Evolutionary conservation across 2,329 filamentous ascomycete genomes (phyloP).

Genomic region (Pseudogymnoascus sp.): DNA sequence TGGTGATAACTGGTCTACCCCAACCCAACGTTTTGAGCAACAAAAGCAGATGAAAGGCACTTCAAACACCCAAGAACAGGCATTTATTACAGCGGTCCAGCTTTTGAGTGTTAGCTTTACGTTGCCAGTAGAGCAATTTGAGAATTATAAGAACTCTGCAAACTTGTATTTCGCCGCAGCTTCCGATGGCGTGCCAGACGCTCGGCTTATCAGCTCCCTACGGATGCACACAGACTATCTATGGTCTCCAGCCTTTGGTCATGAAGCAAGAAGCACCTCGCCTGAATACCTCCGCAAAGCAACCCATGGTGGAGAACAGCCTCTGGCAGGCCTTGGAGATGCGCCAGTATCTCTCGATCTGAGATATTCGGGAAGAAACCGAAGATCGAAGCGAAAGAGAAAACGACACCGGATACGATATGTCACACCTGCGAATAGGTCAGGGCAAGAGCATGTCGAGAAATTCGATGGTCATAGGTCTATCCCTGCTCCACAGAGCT

Average conservation of each 20-base stretch:
- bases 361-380: not conserved
- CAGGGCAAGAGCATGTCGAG: not conserved
- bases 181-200: conserved; percentile 14
- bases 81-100: conserved; percentile 25
- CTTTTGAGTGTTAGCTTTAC: conserved; percentile 27
- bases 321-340: not conserved
- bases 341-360: not conserved
- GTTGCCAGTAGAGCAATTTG: conserved; percentile 20
- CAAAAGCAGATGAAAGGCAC: conserved; percentile 14
- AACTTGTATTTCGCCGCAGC: conserved; percentile 12
- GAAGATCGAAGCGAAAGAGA: not conserved
- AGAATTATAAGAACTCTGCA: conserved; percentile 1
- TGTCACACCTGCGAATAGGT: not conserved
- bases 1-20: not conserved
- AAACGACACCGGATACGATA: not conserved
- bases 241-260: conserved; percentile 26
- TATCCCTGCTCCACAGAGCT: not conserved
- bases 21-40: not conserved
- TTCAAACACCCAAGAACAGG: conserved; percentile 20
- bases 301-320: conserved; percentile 15
- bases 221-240: conserved; percentile 26
- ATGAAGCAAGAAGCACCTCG: conserved; percentile 25
- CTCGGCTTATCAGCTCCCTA: conserved; percentile 26
- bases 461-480: not conserved
- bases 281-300: conserved; percentile 21